Evolutionary conservation across 2,329 filamentous ascomycete genomes (phyloP), one percentile per base, ranked within the genome.

Genomic region (Trichoderma citrinoviride): DNA sequence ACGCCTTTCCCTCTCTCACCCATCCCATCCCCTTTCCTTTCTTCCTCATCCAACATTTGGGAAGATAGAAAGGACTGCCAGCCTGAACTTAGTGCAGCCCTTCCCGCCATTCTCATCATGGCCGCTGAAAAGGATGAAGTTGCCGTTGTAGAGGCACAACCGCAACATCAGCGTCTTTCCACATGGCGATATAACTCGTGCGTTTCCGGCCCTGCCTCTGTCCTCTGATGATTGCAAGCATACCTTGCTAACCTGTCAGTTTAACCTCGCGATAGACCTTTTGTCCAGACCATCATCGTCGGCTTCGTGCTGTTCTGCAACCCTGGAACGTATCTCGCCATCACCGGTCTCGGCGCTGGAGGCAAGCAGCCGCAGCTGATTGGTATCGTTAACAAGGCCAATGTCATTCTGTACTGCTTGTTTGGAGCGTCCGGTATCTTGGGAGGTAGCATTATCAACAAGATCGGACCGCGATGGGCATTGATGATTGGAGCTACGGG

Each of bases 231-330:
- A 2, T 14, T 14, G 10, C 23, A 23, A 12, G 33, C 21, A 14
- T 25, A 23, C 12, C 7, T 41, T 27, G 6, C 25, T 52, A 7
- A 52, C 21, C 19, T 21, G 12, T 43, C 10, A n/a, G 19, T 7
- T 14, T 19, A 33, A 12, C 2, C 7, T 43, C 7, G 0, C 8
- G 29, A 33, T 33, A 65, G 64, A 29, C 64, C 64, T 25, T 65
- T 63, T 21, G 77, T 87, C 49, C 90, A 93, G 77, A 82, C 93
- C 43, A 72, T 90, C 67, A 84, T 93, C 80, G 89, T 93, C 62
- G 77, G 78, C 17, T 70, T 80, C 65, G 77, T 80, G 65, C 63
- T 70, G 0, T 71, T 71, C 58, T 71, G 70, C 43, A 64, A 69
- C 21, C 70, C 70, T 1, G 70, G 70, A 2, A 71, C 69, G 10